These are phyloP conservation scores for Hippophae tibetana DNA, from an alignment of 306 rosid species.

Conservation along the genomic window DNA sequence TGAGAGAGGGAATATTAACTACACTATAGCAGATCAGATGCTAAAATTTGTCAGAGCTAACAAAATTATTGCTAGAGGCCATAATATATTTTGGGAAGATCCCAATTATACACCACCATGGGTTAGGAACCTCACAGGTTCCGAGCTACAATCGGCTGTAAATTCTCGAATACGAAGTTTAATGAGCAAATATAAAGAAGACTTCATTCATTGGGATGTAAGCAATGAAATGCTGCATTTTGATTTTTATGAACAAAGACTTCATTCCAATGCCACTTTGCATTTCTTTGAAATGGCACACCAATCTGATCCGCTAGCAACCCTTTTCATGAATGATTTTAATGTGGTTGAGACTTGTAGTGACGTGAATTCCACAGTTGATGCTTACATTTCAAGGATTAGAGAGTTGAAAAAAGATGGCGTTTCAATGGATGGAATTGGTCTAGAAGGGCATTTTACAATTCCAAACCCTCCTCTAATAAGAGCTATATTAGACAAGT, in stretches of 20 bases:
- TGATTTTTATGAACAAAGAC: conserved; percentile 72
- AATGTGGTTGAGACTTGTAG: conserved; percentile 84
- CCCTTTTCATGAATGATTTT: conserved; percentile 79
- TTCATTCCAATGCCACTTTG: conserved; percentile 59
- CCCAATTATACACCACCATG: conserved; percentile 62
- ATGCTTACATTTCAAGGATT: conserved; percentile 42
- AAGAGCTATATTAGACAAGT: conserved; percentile 72
- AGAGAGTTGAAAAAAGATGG: conserved; percentile 45
- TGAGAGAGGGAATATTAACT: conserved; percentile 49
- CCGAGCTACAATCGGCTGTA: conserved; percentile 47
- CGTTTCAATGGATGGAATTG: conserved; percentile 78
- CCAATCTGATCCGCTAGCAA: conserved; percentile 62
- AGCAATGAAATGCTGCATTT: conserved; percentile 97
- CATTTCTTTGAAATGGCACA: conserved; percentile 64
- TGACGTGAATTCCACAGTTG: conserved; percentile 71
- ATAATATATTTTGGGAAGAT: conserved; percentile 94
- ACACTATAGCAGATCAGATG: conserved; percentile 65
- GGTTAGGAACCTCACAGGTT: conserved; percentile 57
- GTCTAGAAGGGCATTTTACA: conserved; percentile 74
- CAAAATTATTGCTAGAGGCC: conserved; percentile 67
- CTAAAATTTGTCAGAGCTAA: conserved; percentile 56
- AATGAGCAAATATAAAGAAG: conserved; percentile 58
- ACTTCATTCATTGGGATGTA: conserved; percentile 87
- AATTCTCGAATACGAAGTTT: conserved; percentile 50
- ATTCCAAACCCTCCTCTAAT: conserved; percentile 65